Evolutionary conservation across 495 filamentous ascomycete species (phyloP).

Genomic region (Podospora pseudoanserina): DNA sequence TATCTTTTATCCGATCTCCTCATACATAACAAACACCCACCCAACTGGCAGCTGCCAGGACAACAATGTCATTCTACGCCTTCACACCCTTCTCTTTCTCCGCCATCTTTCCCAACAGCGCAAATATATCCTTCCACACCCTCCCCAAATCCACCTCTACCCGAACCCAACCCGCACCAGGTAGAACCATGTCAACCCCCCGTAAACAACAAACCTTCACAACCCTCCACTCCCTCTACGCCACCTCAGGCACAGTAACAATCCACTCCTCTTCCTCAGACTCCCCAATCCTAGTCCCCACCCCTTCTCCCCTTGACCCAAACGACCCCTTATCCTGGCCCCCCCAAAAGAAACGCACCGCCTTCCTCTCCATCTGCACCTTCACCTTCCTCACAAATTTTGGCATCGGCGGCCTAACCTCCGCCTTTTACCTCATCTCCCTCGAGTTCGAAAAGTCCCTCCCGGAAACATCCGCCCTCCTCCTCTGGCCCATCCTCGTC

Average conservation of each 20-base stretch:
- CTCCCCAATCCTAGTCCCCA: conserved; percentile 20
- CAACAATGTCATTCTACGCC: not conserved
- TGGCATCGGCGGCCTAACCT: conserved; percentile 32
- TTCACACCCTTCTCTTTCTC: not conserved
- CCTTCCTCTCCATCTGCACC: conserved; percentile 32
- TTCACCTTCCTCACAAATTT: conserved; percentile 45
- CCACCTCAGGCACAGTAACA: not conserved
- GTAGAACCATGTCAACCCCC: not conserved
- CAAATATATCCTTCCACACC: not conserved
- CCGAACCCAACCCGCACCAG: not conserved
- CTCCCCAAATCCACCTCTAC: not conserved
- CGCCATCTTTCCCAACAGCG: not conserved
- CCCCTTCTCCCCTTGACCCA: conserved; percentile 31
- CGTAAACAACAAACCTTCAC: not conserved
- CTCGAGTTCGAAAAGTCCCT: conserved; percentile 30
- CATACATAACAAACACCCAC: not conserved
- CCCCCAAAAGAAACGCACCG: conserved; percentile 31
- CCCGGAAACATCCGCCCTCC: conserved; percentile 26
- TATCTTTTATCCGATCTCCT: not conserved
- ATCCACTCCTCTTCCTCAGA: not conserved
- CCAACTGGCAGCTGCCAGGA: not conserved
- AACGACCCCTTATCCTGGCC: conserved; percentile 40
- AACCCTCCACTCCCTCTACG: not conserved
- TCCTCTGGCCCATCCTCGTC: conserved; percentile 35
- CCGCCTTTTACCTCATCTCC: conserved; percentile 31